Evolutionary conservation across 2,329 filamentous ascomycete genomes (phyloP), one percentile per base, ranked within the genome.

Genomic region (Graphilbum ipis-grandicollis): DNA sequence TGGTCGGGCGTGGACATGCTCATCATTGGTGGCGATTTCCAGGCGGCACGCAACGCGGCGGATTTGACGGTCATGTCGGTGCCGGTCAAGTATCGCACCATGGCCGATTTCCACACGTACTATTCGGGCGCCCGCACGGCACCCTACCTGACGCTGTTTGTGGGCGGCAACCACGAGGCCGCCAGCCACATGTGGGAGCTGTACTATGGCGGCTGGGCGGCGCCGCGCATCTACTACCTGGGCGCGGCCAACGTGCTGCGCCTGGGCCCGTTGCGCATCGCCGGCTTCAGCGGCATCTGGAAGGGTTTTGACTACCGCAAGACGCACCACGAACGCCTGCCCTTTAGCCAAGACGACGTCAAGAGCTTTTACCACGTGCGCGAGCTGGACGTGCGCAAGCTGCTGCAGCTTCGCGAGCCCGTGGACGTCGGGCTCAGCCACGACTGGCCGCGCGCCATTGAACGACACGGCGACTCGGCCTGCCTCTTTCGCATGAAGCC

Each of bases 181-280:
- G 81, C 81, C 49, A 85, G 81, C 35, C 75, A 96, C 56, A 63
- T 93, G 5, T 90, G 77, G 64, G 90, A 98, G 57, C 69, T 98
- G 0, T 93, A 83, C 60, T 93, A 96, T 52, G 90, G 90, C 36
- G 90, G 90, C 35, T 98, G 90, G 90, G 90, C 84, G 6, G 88
- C 88, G 8, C 85, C 84, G 9, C 93, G 90, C 47, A 96, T 98
- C 44, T 98, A 94, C 63, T 98, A 94, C 58, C 68, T 96, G 54
- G 90, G 90, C 34, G 83, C 85, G 25, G 84, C 90, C 41, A 94
- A 93, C 51, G 77, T 98, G 9, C 54, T 98, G 30, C 76, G 79
- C 15, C 63, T 92, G 23, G 88, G 88, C 0, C 79, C 82, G 2
- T 59, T 98, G 34, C 75, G 90, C 18, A 93, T 98, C 43, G 82